Conservation (phyloP, 352 stramenopile species). For the Phytophthora pini region DNA sequence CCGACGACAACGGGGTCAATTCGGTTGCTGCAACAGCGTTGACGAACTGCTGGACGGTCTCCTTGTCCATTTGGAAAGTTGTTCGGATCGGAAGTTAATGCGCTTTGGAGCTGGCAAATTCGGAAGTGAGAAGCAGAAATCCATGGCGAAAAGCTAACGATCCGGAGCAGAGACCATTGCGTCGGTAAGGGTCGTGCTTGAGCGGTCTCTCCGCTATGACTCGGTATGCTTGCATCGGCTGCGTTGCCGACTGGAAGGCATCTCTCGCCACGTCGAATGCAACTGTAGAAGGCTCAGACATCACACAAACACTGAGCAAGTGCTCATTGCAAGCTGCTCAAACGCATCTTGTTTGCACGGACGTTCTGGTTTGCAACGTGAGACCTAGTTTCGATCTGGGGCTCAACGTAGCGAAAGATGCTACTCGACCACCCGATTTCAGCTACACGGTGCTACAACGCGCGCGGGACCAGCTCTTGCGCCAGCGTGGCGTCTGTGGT, state of each 20-base stretch:
- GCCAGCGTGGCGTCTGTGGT: conserved; percentile 1
- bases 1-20: conserved; percentile 11
- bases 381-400: neutral
- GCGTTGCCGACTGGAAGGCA: conserved; percentile 1
- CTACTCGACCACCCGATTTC: conserved; percentile 9
- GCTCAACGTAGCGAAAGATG: conserved; percentile 13
- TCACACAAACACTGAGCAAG: conserved; percentile 2
- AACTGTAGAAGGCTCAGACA: conserved; percentile 25
- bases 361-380: conserved; percentile 1
- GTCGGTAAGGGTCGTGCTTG: conserved; percentile 12
- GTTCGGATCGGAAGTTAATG: neutral
- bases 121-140: conserved; percentile 14
- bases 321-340: neutral
- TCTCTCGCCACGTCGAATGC: conserved; percentile 8
- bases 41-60: conserved; percentile 29
- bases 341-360: conserved; percentile 16
- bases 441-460: conserved; percentile 1
- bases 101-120: conserved; percentile 12
- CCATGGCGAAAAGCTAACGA: conserved; percentile 1
- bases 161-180: conserved; percentile 12
- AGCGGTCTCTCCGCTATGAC: conserved; percentile 30
- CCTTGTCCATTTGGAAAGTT: conserved; percentile 5
- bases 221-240: conserved; percentile 22
- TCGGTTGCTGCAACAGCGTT: conserved; percentile 9
- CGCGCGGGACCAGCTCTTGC: conserved; percentile 11